Percentiles rank a stretch among this genome's conserved stretches.
Conservation (phyloP, 371 early-diverging fungal species). For the Rhizopus arrhizus region DNA sequence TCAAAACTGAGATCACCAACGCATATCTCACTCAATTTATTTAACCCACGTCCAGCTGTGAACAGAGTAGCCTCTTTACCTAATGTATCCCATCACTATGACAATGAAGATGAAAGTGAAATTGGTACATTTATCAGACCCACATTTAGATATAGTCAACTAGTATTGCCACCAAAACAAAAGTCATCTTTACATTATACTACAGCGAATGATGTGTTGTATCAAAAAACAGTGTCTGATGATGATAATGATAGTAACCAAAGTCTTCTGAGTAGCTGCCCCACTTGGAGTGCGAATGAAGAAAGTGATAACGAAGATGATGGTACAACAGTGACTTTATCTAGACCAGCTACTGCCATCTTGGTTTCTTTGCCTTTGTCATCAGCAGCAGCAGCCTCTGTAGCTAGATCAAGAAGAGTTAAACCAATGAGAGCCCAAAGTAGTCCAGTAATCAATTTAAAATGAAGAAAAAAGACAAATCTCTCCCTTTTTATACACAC, state of each 20-base stretch:
- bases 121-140: neutral
- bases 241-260: neutral
- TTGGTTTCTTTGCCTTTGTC: conserved; percentile 17
- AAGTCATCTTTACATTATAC: conserved; percentile 6
- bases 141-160: conserved; percentile 3
- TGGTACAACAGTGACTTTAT: neutral
- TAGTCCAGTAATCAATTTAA: too few species aligned
- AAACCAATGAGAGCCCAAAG: neutral
- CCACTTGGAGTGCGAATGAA: conserved; percentile 4
- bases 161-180: conserved; percentile 14
- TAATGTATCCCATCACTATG: conserved; percentile 2
- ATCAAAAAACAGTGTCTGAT: neutral
- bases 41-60: neutral
- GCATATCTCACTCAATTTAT: neutral
- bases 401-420: conserved; percentile 13
- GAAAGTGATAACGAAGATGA: conserved; percentile 11
- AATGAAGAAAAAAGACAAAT: too few species aligned
- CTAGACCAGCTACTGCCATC: conserved; percentile 13
- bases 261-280: conserved; percentile 4
- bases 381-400: conserved; percentile 25
- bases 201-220: neutral
- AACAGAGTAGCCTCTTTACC: conserved; percentile 8
- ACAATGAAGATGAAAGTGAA: conserved; percentile 18
- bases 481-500: too few species aligned
- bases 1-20: conserved; percentile 22